Base-by-base conservation (phyloP, 2,329 filamentous ascomycete genomes). In the Xylaria sp. region DNA sequence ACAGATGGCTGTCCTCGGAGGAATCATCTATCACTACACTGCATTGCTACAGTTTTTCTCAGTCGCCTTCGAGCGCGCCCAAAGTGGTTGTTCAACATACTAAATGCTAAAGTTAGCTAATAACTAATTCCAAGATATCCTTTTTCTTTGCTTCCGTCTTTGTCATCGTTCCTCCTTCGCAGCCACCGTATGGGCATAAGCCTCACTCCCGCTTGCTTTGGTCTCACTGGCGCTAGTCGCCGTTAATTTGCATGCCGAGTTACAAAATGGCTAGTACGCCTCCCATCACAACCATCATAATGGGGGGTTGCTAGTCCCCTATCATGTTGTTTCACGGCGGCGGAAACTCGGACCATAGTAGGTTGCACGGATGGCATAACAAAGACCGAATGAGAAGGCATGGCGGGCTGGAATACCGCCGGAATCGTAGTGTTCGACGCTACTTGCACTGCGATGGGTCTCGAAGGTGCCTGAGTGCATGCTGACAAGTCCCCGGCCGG, bases 41-140 rank as follows among this genome's bases (percentile, higher is more conserved):
- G 94, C 94, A 16, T 97, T 99, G 93, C 90, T 97, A 74, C 84
- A 92, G 58, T 94, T 99, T 75, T 99, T 99, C 71, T 82, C 88
- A 3, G 83, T 82, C 47, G 90, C 90, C 9, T 93, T 93, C 74
- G 76, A 80, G 65, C 82, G 88, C 61, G 89, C 88, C 1, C 72
- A 85, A 71, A 80, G 76, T 52, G 82, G 81, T n/a, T 86, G 83
- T 69, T 79, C 82, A 18, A 71, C 77, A 1, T 83, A 82, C 65
- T 84, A 67, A 75, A n/a, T 49, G 60, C 48, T 19, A 11, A 5
- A 39, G 50, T 7, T 51, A 30, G 37, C 39, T 52, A 53, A 48
- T 55, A 50, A 57, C 59, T 46, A 60, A 49, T 55, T 58, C 9
- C 10, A 19, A 44, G 42, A 52, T 16, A 35, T 23, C 39, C 37